A percentile compares a stretch with the other conserved stretches of the same genome.
These are phyloP conservation scores for Fraxinus anomala DNA, from an alignment of 257 asterid genomes.

Conservation along the genomic window DNA sequence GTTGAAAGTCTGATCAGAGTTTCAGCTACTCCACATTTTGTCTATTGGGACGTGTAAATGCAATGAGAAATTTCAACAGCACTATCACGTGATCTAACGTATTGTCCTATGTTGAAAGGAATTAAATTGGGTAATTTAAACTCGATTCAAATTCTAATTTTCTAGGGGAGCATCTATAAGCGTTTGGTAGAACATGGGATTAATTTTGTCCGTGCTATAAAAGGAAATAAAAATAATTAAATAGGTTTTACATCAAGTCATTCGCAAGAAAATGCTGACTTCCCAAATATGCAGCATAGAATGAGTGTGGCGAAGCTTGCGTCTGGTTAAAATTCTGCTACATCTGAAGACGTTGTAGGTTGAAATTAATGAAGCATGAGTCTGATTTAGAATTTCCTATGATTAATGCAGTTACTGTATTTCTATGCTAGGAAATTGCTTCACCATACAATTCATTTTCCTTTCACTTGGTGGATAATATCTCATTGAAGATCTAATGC, in stretches of 20 bases:
- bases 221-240: not conserved
- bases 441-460: not conserved
- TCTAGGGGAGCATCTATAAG: not conserved
- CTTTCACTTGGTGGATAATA: not conserved
- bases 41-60: not conserved
- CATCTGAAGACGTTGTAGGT: not conserved
- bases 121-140: not conserved
- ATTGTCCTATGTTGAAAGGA: not conserved
- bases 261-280: not conserved
- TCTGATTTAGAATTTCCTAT: not conserved
- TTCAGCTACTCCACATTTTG: not conserved
- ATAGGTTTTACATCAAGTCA: not conserved
- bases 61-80: not conserved
- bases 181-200: not conserved
- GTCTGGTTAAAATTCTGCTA: not conserved
- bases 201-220: not conserved
- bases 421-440: slow-evolving; percentile 2
- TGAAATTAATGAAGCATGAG: not conserved
- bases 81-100: not conserved
- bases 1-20: slow-evolving; percentile 2
- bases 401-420: not conserved
- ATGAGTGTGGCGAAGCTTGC: not conserved
- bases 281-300: not conserved
- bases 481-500: not conserved
- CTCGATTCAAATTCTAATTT: not conserved